Evolutionary conservation across 208 protist species (phyloP).

Genomic region (Tritrichomonas musculus): DNA sequence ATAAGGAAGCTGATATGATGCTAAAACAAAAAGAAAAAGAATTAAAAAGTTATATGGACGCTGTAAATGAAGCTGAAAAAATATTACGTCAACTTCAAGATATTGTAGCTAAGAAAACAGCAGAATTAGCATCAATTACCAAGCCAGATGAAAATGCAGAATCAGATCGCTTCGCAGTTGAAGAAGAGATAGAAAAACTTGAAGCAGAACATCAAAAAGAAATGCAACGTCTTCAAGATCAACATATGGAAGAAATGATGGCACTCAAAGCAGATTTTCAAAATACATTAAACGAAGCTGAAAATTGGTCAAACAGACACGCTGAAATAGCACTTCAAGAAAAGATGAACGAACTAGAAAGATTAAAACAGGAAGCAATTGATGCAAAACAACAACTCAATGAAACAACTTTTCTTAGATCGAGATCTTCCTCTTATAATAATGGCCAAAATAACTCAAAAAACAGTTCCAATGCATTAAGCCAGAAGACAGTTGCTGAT

Average conservation of each 20-base stretch:
- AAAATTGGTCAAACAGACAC: conserved; percentile 10
- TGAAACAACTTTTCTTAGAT: not conserved
- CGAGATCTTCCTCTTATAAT: not conserved
- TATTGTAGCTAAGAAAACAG: not conserved
- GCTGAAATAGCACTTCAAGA: not conserved
- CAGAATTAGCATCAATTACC: not conserved
- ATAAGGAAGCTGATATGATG: not conserved
- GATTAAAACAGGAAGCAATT: not conserved
- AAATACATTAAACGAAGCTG: not conserved
- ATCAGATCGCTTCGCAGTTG: not conserved
- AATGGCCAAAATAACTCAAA: not conserved
- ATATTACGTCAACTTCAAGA: not conserved
- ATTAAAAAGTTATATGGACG: not conserved
- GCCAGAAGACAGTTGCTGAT: not conserved
- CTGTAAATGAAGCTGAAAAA: not conserved
- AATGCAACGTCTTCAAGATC: not conserved
- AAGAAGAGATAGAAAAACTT: not conserved
- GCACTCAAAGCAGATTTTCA: not conserved
- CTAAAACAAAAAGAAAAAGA: conserved; percentile 28
- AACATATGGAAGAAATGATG: conserved; percentile 4
- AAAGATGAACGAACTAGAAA: not conserved
- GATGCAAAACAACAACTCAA: not conserved
- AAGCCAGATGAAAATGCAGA: not conserved
- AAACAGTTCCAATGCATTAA: too few species aligned
- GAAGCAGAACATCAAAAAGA: not conserved